Conservation (phyloP, 805 yeast genomes). For the Tetrapisispora arboricola region DNA sequence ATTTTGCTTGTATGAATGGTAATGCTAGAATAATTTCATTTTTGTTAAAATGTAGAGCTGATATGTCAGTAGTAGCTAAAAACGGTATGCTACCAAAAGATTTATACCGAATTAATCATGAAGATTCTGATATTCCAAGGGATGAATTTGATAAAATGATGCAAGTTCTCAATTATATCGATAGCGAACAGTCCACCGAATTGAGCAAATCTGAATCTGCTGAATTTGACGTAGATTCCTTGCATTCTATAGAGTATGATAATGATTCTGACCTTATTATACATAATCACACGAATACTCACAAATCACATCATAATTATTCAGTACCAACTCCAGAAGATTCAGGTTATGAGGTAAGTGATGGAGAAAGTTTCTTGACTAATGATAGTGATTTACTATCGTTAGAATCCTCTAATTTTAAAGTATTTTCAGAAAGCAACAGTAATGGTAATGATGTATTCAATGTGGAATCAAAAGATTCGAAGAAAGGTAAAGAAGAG, state of each 20-base stretch:
- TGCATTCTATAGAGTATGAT: slow-evolving; percentile 2
- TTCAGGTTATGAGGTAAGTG: slow-evolving; percentile 17
- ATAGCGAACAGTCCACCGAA: neutral
- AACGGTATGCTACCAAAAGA: slow-evolving; percentile 37
- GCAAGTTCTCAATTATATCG: slow-evolving; percentile 2
- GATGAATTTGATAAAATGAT: neutral
- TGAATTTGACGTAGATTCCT: slow-evolving; percentile 4
- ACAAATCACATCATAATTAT: neutral
- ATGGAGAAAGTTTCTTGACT: slow-evolving; percentile 11
- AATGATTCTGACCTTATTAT: neutral
- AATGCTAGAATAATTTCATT: slow-evolving; percentile 54
- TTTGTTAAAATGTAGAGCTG: slow-evolving; percentile 56
- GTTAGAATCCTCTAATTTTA: slow-evolving; percentile 1
- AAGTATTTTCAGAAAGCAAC: neutral
- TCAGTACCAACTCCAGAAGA: slow-evolving; percentile 6
- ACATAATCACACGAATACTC: neutral
- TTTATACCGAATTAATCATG: slow-evolving; percentile 26
- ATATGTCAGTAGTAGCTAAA: slow-evolving; percentile 39
- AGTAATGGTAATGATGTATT: neutral
- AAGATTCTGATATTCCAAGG: slow-evolving; percentile 19
- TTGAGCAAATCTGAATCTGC: neutral
- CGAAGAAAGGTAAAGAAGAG: neutral
- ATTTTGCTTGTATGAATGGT: slow-evolving; percentile 73
- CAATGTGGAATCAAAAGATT: neutral
- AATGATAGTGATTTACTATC: slow-evolving; percentile 9